These are phyloP conservation scores for Daucus carota DNA, from an alignment of 129 eudicot species.

Conservation along the genomic window DH1_v3.0 NC_030388.2:16994501-16995000, in stretches of 20 bases:
- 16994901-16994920: conserved; percentile 20
- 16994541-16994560: neutral
- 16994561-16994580: neutral
- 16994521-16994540: neutral
- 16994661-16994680: neutral
- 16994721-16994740: no score
- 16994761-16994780: neutral
- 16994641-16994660: neutral
- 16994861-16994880: conserved; percentile 60
- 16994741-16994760: no score
- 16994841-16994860: conserved; percentile 59
- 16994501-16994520: neutral
- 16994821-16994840: conserved; percentile 18
- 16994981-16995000: conserved; percentile 17
- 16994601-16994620: neutral
- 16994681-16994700: no score
- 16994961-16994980: conserved; percentile 9
- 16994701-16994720: no score
- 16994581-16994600: neutral
- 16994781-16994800: neutral
- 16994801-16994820: neutral
- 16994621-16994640: neutral
- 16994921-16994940: conserved; percentile 23
- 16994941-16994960: conserved; percentile 19
- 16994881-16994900: conserved; percentile 19